Base-by-base conservation (phyloP, 306 rosid genomes). In the Quercus engelmannii region DNA sequence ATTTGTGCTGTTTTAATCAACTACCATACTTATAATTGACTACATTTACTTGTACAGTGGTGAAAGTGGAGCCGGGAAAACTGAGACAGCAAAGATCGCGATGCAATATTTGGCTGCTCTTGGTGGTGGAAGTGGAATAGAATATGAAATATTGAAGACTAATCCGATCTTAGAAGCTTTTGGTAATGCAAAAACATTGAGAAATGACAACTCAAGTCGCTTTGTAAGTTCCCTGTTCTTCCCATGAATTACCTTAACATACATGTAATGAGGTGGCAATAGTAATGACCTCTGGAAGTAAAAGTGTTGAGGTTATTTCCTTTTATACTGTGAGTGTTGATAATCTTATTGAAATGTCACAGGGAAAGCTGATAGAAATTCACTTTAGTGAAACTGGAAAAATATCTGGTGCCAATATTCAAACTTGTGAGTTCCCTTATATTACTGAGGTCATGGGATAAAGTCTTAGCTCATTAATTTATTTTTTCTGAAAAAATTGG, bases 151-250 rank as follows among this genome's bases (percentile, higher is more conserved):
- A 88, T 87, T 95, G 75, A 95, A 95, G 88, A 95, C 99, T 69
- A 95, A 93, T 87, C 99, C 99, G 28, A 93, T 95, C 85, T 85
- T 95, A 75, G 99, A 95, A 88, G 99, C 98, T 77, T 95, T 95
- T 89, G 99, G 99, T 8, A 95, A 95, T 87, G 98, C 98, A 26
- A 95, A 95, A 85, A 95, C 98, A 67, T 86, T 87, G 84, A 89
- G 99, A 91, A 95, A 95, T 89, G 99, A 95, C 91, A 95, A 95
- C 94, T 95, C 98, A 63, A 95, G 98, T 88, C 99, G 99, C 75
- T 95, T 95, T 82, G 99, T 95, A 93, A 95, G 98, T 80, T 84
- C 80, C 79, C 56, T 62, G 5, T 62, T 78, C 79, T 77, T 80
- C 61, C 23, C 78, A 6, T 64, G 71, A 76, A 62, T 90, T 83